Evolutionary conservation across 2,329 filamentous ascomycete genomes (phyloP), one percentile per base, ranked within the genome.

Genomic region (Verticillium nubilum): DNA sequence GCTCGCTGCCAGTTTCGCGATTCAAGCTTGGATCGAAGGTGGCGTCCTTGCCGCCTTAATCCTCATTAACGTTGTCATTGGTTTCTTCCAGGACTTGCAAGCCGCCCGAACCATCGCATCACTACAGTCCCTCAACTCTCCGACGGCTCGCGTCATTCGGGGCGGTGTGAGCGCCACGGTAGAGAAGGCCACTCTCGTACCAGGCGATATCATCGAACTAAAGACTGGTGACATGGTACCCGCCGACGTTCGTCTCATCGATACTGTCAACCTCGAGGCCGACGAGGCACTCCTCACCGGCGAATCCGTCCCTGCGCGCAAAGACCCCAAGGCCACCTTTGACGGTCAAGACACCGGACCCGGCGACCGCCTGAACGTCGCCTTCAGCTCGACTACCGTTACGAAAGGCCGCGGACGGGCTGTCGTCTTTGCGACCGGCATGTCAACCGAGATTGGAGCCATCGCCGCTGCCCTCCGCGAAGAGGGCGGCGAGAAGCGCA

Each of bases 201-300:
- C 78, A n/a, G 85, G 84, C 25, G 84, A 86, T 61, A 72, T 86
- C 54, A 76, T 79, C 33, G 67, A 73, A 27, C 69, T 78, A 66
- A 78, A 72, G 68, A 80, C 76, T 33, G 83, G 83, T 47, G 82
- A 85, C 64, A 80, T 80, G 23, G 74, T 86, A 15, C 82, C 83
- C 10, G 83, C 83, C 9, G 83, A 86, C 66, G 70, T 85, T 17
- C 75, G 81, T 58, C 65, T 79, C 3, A 64, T 84, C 61, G 79
- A 85, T 59, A 78, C 76, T 29, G 81, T 87, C 72, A 88, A 89
- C 68, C 77, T 86, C 33, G 84, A 85, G 60, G 86, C 83, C 59
- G 86, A 90, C 60, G 83, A 86, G 67, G 82, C 83, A 7, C 74
- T 85, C 50, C 77, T 86, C 28, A 87, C 84, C 25, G 84, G 84